phyloP scores from a whole-genome alignment of 1,284 basidiomycete genomes.

The Blastosporella zonata region DNA sequence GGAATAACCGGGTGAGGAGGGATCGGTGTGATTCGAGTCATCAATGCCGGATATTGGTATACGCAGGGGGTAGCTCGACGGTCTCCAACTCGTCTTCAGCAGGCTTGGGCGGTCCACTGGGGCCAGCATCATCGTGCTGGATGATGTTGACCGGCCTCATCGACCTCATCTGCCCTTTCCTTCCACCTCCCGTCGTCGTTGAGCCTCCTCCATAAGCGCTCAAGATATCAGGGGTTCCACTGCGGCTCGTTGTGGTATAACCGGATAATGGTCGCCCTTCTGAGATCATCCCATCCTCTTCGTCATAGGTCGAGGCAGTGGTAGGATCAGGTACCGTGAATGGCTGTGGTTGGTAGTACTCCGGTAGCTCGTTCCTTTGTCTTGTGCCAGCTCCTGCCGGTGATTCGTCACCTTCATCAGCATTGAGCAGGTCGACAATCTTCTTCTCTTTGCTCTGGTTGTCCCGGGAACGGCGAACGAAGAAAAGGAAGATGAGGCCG shows the following conservation, averaged over 20 bases:
- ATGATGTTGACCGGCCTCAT: slow-evolving; percentile 74
- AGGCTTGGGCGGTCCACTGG: slow-evolving; percentile 32
- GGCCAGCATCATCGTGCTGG: slow-evolving; percentile 79
- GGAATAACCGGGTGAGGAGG: background rate
- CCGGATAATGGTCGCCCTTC: slow-evolving; percentile 36
- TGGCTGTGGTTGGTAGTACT: slow-evolving; percentile 71
- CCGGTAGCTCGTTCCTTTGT: slow-evolving; percentile 49
- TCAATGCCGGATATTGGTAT: slow-evolving; percentile 52
- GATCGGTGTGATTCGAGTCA: background rate
- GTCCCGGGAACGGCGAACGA: slow-evolving; percentile 43
- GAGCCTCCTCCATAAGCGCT: slow-evolving; percentile 22
- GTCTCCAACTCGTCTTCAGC: slow-evolving; percentile 55
- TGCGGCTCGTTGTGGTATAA: slow-evolving; percentile 31
- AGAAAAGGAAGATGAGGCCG: slow-evolving; percentile 46
- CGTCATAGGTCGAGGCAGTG: slow-evolving; percentile 26
- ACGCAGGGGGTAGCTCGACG: slow-evolving; percentile 77
- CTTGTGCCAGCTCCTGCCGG: slow-evolving; percentile 21
- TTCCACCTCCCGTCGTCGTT: slow-evolving; percentile 33
- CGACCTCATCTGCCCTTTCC: slow-evolving; percentile 42
- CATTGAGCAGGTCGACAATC: slow-evolving; percentile 61
- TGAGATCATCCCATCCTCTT: slow-evolving; percentile 18
- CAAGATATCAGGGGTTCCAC: slow-evolving; percentile 37
- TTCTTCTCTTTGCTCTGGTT: slow-evolving; percentile 45
- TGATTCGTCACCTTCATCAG: slow-evolving; percentile 52
- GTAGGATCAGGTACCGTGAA: slow-evolving; percentile 67